Conservation (phyloP, 345 rosid species). For the Passiflora organensis region DNA sequence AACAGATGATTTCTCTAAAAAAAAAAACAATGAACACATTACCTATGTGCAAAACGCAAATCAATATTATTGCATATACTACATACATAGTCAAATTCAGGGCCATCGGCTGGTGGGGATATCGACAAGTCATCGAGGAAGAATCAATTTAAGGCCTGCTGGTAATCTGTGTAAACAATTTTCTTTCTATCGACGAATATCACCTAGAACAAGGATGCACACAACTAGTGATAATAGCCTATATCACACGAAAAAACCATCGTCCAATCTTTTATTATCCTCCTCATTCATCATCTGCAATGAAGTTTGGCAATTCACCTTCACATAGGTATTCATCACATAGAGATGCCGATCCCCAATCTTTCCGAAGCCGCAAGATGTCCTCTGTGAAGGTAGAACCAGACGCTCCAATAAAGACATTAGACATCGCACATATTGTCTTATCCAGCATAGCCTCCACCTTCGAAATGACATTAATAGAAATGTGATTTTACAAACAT, state of each 20-base stretch:
- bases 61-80: slow-evolving; percentile 35
- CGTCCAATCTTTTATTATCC: not conserved
- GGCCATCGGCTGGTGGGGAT: slow-evolving; percentile 28
- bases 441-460: slow-evolving; percentile 98
- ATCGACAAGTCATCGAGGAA: not conserved
- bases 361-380: slow-evolving; percentile 73
- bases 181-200: slow-evolving; percentile 24
- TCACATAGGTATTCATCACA: slow-evolving; percentile 88
- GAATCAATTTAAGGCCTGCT: not conserved
- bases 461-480: slow-evolving; percentile 37
- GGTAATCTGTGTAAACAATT: slow-evolving; percentile 6
- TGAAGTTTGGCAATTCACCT: slow-evolving; percentile 77
- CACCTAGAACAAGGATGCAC: not conserved
- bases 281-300: slow-evolving; percentile 60
- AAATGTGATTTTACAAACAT: too few relatives aligned
- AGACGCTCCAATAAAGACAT: slow-evolving; percentile 73
- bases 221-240: not conserved
- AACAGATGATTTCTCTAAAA: not conserved
- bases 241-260: not conserved
- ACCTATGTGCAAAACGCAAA: slow-evolving; percentile 24
- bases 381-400: slow-evolving; percentile 93
- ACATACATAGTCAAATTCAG: slow-evolving; percentile 12
- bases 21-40: too few relatives aligned
- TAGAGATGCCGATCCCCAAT: slow-evolving; percentile 69
- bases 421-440: slow-evolving; percentile 75